These are phyloP conservation scores for Tricholoma hemisulphureum DNA, from an alignment of 768 basidiomycete species.

Conservation along the genomic window DNA sequence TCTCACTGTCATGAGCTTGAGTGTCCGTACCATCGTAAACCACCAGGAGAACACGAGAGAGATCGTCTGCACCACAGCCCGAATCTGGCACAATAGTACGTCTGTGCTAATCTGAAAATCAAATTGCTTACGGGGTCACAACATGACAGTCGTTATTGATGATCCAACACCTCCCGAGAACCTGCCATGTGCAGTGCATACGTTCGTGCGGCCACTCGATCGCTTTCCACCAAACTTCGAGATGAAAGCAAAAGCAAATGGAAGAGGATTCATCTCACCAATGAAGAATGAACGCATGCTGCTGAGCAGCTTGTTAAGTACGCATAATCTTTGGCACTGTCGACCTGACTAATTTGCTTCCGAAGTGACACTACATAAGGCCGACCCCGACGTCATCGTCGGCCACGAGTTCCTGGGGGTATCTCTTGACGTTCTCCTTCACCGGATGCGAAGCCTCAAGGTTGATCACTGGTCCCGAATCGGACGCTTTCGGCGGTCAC, in stretches of 20 bases:
- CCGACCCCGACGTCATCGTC: slow-evolving; percentile 92
- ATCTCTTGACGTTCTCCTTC: slow-evolving; percentile 85
- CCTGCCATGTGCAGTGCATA: slow-evolving; percentile 78
- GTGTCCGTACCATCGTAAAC: slow-evolving; percentile 88
- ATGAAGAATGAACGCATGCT: slow-evolving; percentile 83
- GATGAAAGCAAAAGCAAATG: slow-evolving; percentile 55
- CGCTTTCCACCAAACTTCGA: slow-evolving; percentile 86
- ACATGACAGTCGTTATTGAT: slow-evolving; percentile 74
- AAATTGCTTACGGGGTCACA: neutral
- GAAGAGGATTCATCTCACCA: slow-evolving; percentile 68
- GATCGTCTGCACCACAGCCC: slow-evolving; percentile 78
- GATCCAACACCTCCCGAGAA: slow-evolving; percentile 89
- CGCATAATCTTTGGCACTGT: slow-evolving; percentile 10
- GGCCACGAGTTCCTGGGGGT: slow-evolving; percentile 94
- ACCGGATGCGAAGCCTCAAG: slow-evolving; percentile 88
- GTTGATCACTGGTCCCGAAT: slow-evolving; percentile 93
- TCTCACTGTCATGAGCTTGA: slow-evolving; percentile 86
- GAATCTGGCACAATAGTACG: slow-evolving; percentile 75
- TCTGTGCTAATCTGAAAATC: neutral
- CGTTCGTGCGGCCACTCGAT: slow-evolving; percentile 87
- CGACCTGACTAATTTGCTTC: slow-evolving; percentile 1
- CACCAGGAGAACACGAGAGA: slow-evolving; percentile 94
- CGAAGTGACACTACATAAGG: slow-evolving; percentile 70
- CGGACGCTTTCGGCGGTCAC: slow-evolving; percentile 82
- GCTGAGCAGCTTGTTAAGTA: slow-evolving; percentile 77